phyloP scores from a whole-genome alignment of 768 basidiomycete genomes.

The Hortiboletus campestris region DNA sequence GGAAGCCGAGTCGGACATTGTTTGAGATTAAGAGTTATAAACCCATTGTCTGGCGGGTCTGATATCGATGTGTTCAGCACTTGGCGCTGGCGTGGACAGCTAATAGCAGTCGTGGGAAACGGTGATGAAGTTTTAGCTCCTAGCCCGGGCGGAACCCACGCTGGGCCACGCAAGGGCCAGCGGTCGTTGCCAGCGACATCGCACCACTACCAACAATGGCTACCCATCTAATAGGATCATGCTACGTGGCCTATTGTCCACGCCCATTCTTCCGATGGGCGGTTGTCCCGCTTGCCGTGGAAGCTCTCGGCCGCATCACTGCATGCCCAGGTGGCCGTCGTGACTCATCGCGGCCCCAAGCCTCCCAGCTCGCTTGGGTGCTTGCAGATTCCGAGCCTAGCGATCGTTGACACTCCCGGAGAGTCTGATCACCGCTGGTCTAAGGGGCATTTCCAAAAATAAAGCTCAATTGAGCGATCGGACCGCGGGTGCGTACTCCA shows the following conservation, averaged over 20 bases:
- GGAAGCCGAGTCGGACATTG: conserved; percentile 42
- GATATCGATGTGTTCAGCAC: conserved; percentile 18
- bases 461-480: background rate
- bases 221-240: no score
- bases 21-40: conserved; percentile 17
- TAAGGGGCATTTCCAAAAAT: background rate
- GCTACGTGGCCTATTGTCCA: background rate
- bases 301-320: no score
- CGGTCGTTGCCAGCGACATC: background rate
- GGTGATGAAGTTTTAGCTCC: background rate
- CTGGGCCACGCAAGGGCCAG: background rate
- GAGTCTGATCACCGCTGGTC: background rate
- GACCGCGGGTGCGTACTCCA: background rate
- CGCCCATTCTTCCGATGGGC: background rate
- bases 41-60: conserved; percentile 21
- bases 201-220: background rate
- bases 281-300: no score
- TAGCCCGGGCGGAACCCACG: background rate
- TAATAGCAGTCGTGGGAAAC: conserved; percentile 25
- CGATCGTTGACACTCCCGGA: background rate
- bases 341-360: background rate
- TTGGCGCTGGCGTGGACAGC: conserved; percentile 8
- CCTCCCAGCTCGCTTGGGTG: background rate
- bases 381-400: background rate
- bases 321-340: background rate